Conservation (phyloP, 2,329 filamentous ascomycete species). For the Didymella exigua region DNA sequence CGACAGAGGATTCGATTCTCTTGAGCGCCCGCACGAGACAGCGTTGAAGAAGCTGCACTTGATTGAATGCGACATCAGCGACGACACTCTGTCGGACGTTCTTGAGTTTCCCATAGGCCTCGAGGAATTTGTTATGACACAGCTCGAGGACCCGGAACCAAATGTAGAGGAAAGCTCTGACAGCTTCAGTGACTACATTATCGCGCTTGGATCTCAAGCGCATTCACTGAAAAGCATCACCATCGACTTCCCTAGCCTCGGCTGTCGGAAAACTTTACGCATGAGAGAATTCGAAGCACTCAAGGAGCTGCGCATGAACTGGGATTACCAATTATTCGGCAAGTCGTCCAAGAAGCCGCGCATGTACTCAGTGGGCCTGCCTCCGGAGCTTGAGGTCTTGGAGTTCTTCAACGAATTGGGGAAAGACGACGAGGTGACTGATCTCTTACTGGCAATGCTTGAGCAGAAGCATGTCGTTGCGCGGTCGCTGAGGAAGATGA, state of each 20-base stretch:
- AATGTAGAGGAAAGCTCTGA: conserved; percentile 42
- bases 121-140: conserved; percentile 43
- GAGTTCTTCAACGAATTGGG: conserved; percentile 43
- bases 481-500: conserved; percentile 30
- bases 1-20: conserved; percentile 39
- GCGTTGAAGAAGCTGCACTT: conserved; percentile 35
- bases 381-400: conserved; percentile 34
- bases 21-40: conserved; percentile 39
- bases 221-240: conserved; percentile 38
- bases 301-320: conserved; percentile 35
- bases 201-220: conserved; percentile 36
- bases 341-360: conserved; percentile 41
- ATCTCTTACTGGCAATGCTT: conserved; percentile 34
- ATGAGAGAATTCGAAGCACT: conserved; percentile 37
- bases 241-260: conserved; percentile 36
- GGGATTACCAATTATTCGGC: conserved; percentile 43
- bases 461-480: conserved; percentile 37
- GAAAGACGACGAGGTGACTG: conserved; percentile 38
- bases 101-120: conserved; percentile 40
- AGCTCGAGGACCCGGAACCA: conserved; percentile 37
- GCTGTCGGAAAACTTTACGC: conserved; percentile 36
- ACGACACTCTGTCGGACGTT: conserved; percentile 39
- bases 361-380: conserved; percentile 39
- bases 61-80: conserved; percentile 44
- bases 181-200: conserved; percentile 40